Conservation (phyloP, 495 filamentous ascomycete genomes). For the Penicillium ochrochloron region DNA sequence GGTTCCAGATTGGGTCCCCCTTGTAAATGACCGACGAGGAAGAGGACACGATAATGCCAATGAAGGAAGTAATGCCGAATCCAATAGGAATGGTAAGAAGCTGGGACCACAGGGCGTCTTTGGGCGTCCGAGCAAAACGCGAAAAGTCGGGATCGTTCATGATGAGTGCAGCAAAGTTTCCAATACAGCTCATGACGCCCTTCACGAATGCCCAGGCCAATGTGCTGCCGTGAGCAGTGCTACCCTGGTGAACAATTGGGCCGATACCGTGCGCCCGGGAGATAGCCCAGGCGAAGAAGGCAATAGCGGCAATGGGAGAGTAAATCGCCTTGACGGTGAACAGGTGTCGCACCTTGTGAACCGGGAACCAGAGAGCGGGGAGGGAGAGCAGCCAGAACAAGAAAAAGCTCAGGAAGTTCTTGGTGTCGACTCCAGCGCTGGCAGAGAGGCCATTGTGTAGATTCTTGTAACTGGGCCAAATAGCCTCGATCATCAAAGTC, state of each 20-base stretch:
- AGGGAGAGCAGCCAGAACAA: slow-evolving; percentile 80
- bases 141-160: slow-evolving; percentile 88
- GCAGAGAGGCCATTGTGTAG: slow-evolving; percentile 70
- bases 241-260: slow-evolving; percentile 77
- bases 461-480: slow-evolving; percentile 71
- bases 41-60: slow-evolving; percentile 92
- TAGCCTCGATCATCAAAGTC: slow-evolving; percentile 78
- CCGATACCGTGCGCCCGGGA: slow-evolving; percentile 83
- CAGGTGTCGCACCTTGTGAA: slow-evolving; percentile 71
- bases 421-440: slow-evolving; percentile 73
- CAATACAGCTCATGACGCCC: slow-evolving; percentile 86
- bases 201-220: slow-evolving; percentile 83
- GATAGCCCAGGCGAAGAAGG: slow-evolving; percentile 91
- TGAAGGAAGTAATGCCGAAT: slow-evolving; percentile 89
- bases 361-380: slow-evolving; percentile 79
- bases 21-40: slow-evolving; percentile 78
- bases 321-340: slow-evolving; percentile 91
- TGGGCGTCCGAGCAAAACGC: slow-evolving; percentile 80
- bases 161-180: slow-evolving; percentile 86
- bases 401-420: slow-evolving; percentile 79
- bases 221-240: slow-evolving; percentile 64
- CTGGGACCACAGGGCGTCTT: slow-evolving; percentile 88
- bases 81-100: slow-evolving; percentile 83
- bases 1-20: slow-evolving; percentile 81
- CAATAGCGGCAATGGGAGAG: slow-evolving; percentile 80